Evolutionary conservation across 2,329 filamentous ascomycete genomes (phyloP).

Genomic region (Chalaropsis ovoidea): DNA sequence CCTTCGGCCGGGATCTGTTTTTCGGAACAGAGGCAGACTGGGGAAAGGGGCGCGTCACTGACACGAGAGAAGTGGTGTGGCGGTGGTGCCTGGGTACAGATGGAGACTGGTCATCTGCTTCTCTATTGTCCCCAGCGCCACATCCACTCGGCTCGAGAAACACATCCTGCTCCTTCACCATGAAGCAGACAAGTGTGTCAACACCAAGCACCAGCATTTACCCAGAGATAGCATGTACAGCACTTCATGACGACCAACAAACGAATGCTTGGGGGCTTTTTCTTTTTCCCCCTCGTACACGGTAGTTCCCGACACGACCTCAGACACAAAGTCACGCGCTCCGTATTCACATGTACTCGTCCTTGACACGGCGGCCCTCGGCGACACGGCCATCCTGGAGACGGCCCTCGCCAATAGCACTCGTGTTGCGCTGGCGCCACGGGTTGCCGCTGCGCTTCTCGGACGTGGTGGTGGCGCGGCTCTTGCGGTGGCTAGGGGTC

Average conservation of each 20-base stretch:
- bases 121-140: neutral
- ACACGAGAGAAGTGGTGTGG: neutral
- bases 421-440: constrained; percentile 30
- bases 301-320: neutral
- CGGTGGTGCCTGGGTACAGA: constrained; percentile 4
- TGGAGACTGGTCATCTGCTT: neutral
- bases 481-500: constrained; percentile 35
- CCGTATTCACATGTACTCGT: constrained; percentile 50
- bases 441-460: constrained; percentile 24
- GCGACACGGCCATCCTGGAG: constrained; percentile 27
- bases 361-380: constrained; percentile 53
- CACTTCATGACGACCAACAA: neutral
- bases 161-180: neutral
- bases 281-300: neutral
- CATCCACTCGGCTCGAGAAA: neutral
- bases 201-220: neutral
- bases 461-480: constrained; percentile 26
- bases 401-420: constrained; percentile 36
- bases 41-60: neutral
- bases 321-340: neutral
- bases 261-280: neutral
- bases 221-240: neutral
- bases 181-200: constrained; percentile 9
- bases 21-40: neutral
- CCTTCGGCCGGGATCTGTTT: neutral